These are phyloP conservation scores for Trichosporon asahii DNA, from an alignment of 1,284 basidiomycete genomes.

Conservation along the genomic window DNA sequence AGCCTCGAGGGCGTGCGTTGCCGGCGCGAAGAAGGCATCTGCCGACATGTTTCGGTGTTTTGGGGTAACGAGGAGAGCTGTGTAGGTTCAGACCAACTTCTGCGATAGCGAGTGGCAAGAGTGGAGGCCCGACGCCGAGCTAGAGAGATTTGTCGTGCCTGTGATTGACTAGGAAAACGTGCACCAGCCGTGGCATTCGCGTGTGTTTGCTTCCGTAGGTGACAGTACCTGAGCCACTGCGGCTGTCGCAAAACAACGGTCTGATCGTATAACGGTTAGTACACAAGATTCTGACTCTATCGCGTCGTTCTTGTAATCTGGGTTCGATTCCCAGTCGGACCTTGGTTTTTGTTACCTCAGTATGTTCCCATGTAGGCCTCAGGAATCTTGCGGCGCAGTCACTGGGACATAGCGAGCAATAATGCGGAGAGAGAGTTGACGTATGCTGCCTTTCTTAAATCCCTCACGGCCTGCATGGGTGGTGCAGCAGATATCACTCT, in stretches of 20 bases:
- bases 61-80: neutral
- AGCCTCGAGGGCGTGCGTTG: slow-evolving; percentile 43
- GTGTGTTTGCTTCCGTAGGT: neutral
- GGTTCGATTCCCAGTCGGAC: slow-evolving; percentile 11
- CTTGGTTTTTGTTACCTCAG: neutral
- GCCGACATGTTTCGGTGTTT: slow-evolving; percentile 18
- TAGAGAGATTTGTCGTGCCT: neutral
- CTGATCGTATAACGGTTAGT: slow-evolving; percentile 12
- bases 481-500: no score
- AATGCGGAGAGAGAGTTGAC: no score
- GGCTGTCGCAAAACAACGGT: neutral
- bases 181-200: neutral
- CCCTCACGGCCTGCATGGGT: no score
- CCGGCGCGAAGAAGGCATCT: slow-evolving; percentile 47
- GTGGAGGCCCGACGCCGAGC: neutral
- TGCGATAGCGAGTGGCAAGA: neutral
- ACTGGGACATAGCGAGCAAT: no score
- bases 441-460: no score
- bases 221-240: no score
- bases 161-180: neutral
- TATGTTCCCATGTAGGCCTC: no score
- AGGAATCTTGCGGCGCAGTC: no score
- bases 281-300: slow-evolving; percentile 3
- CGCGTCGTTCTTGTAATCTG: slow-evolving; percentile 5
- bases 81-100: slow-evolving; percentile 6